Percentiles rank a stretch among this genome's conserved stretches.
Conservation (phyloP, 306 rosid species). For the Chamaecrista fasciculata region DNA sequence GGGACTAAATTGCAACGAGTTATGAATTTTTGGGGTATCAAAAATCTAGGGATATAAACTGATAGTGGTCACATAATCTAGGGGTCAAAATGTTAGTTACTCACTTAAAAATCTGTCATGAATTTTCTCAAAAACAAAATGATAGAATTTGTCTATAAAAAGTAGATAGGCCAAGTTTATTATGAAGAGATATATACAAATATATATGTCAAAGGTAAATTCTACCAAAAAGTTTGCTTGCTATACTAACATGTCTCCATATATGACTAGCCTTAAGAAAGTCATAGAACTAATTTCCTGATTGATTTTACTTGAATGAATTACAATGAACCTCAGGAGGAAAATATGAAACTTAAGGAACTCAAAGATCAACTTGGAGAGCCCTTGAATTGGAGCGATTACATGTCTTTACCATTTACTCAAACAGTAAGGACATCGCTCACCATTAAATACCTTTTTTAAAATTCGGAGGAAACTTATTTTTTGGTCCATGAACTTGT, state of each 20-base stretch:
- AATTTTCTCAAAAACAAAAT: too few species aligned
- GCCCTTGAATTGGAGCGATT: slow-evolving; percentile 77
- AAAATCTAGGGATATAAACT: too few species aligned
- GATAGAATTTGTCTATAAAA: background rate
- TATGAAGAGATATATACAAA: background rate
- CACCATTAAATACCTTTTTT: background rate
- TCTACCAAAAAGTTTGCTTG: background rate
- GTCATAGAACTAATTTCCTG: background rate
- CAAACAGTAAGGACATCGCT: slow-evolving; percentile 56
- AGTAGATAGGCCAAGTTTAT: background rate
- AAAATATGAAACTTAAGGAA: slow-evolving; percentile 68
- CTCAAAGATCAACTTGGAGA: slow-evolving; percentile 65
- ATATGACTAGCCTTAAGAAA: background rate
- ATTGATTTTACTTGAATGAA: slow-evolving; percentile 12
- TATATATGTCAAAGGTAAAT: too few species aligned
- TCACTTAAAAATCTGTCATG: too few species aligned
- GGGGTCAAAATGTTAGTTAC: too few species aligned
- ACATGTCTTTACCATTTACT: slow-evolving; percentile 81
- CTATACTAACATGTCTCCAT: background rate
- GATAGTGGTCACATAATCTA: too few species aligned
- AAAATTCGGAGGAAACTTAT: too few species aligned
- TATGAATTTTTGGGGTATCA: too few species aligned
- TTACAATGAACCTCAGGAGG: slow-evolving; percentile 57
- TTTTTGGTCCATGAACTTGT: too few species aligned
- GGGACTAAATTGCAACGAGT: too few species aligned